A percentile compares a stretch with the other conserved stretches of the same genome.
Conservation (phyloP, 2,329 filamentous ascomycete genomes). For the Aspergillus novofumigatus region DNA sequence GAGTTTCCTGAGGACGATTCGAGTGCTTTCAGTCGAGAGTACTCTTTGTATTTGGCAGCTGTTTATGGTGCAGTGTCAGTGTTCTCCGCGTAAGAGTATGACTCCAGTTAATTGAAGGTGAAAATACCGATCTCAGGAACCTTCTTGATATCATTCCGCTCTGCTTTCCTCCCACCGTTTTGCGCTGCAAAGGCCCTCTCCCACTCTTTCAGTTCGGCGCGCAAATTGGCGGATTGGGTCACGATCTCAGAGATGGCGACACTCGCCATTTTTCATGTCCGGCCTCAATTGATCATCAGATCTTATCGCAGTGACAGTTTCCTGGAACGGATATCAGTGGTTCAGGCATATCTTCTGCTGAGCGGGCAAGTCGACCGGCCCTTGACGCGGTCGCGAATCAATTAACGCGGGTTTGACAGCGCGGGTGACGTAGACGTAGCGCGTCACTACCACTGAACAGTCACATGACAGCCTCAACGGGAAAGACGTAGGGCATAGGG, state of each 20-base stretch:
- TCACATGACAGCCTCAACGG: background rate
- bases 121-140: constrained; percentile 39
- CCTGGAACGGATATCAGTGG: background rate
- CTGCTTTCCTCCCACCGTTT: constrained; percentile 43
- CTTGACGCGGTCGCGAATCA: constrained; percentile 25
- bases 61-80: background rate
- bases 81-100: too few relatives aligned
- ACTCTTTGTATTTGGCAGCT: constrained; percentile 48
- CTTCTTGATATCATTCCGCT: constrained; percentile 46
- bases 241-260: constrained; percentile 21
- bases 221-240: constrained; percentile 30
- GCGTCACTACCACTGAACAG: constrained; percentile 6
- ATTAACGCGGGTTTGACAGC: constrained; percentile 23
- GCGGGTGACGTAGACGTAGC: constrained; percentile 26
- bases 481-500: background rate
- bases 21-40: constrained; percentile 39
- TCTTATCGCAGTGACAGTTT: background rate
- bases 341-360: background rate
- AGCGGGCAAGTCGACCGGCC: constrained; percentile 1
- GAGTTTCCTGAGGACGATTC: constrained; percentile 22
- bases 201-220: constrained; percentile 45
- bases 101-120: too few relatives aligned
- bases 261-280: constrained; percentile 26
- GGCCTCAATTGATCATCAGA: background rate
- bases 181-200: constrained; percentile 42